These are phyloP conservation scores for Boletus rufocinnamomeus DNA, from an alignment of 768 basidiomycete genomes.

Conservation along the genomic window DNA sequence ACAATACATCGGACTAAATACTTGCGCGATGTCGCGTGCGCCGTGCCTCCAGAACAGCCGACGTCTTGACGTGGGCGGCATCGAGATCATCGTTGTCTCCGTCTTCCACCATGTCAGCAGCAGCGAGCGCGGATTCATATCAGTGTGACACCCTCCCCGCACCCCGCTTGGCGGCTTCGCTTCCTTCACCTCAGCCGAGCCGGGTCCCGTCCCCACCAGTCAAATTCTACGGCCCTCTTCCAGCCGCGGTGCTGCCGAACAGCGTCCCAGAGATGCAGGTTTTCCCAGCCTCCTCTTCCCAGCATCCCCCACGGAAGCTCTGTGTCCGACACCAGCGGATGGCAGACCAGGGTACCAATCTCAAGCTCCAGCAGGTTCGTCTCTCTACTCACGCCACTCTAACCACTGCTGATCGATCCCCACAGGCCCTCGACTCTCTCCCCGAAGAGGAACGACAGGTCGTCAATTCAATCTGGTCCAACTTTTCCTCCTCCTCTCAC, in stretches of 20 bases:
- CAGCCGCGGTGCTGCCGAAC: neutral
- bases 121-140: conserved; percentile 36
- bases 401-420: conserved; percentile 11
- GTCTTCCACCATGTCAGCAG: conserved; percentile 20
- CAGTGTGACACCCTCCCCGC: conserved; percentile 75
- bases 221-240: neutral
- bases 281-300: conserved; percentile 21
- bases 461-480: conserved; percentile 93
- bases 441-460: conserved; percentile 83
- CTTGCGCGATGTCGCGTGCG: conserved; percentile 39
- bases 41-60: conserved; percentile 21
- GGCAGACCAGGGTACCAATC: conserved; percentile 93
- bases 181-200: neutral
- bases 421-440: conserved; percentile 85
- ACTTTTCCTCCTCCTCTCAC: conserved; percentile 93
- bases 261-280: neutral
- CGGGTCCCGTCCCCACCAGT: conserved; percentile 12
- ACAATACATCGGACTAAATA: neutral
- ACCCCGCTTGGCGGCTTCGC: conserved; percentile 47
- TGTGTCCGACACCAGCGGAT: conserved; percentile 94
- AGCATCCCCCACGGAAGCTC: conserved; percentile 60
- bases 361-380: conserved; percentile 84
- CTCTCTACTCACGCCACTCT: neutral
- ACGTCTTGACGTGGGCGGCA: neutral
- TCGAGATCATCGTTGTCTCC: neutral